Evolutionary conservation across 805 yeast genomes (phyloP).

Genomic region (Pichia occidentalis): DNA sequence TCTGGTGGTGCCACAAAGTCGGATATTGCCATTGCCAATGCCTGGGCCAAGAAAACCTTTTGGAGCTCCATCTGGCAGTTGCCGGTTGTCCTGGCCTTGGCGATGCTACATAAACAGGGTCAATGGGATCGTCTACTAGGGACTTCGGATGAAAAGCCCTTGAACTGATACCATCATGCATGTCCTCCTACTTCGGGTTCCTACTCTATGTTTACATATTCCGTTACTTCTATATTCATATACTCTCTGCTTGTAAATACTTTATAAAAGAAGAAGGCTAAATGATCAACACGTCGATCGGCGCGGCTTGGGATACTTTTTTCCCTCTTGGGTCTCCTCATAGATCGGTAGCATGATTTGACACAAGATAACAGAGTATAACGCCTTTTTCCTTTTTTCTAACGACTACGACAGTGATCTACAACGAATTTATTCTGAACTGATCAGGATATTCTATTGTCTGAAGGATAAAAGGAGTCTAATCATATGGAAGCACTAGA

Average conservation of each 20-base stretch:
- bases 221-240: background rate
- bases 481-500: too few species aligned
- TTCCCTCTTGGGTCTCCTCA: too few species aligned
- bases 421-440: too few species aligned
- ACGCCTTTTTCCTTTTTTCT: too few species aligned
- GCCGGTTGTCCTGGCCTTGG: conserved; percentile 82
- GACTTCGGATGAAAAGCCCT: conserved; percentile 20
- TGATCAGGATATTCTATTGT: too few species aligned
- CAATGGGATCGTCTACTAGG: conserved; percentile 75
- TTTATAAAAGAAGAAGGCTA: too few species aligned
- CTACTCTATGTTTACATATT: background rate
- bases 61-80: conserved; percentile 94
- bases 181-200: conserved; percentile 1
- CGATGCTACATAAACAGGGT: conserved; percentile 92
- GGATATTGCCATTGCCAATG: conserved; percentile 53
- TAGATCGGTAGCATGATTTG: too few species aligned
- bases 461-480: background rate
- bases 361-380: too few species aligned
- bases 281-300: too few species aligned
- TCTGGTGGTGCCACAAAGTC: conserved; percentile 41
- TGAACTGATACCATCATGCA: background rate
- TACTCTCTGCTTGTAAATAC: too few species aligned
- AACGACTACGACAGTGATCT: too few species aligned
- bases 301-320: too few species aligned
- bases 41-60: conserved; percentile 76